These are phyloP conservation scores for Emergomyces orientalis DNA, from an alignment of 2,329 filamentous ascomycete genomes.

Conservation along the genomic window DNA sequence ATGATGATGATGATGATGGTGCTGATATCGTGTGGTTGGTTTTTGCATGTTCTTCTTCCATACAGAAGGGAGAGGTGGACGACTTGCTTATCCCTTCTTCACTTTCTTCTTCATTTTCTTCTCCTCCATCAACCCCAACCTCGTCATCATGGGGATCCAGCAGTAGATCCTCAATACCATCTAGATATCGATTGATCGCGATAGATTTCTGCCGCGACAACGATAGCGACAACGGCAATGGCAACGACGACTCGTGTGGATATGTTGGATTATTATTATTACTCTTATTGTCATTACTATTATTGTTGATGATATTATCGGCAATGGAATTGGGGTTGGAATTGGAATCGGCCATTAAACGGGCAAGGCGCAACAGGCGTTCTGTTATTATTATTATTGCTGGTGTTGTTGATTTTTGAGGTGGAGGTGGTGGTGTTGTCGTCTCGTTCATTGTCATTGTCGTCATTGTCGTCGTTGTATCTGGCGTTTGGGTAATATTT, in stretches of 20 bases:
- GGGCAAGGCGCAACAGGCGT: slow-evolving; percentile 27
- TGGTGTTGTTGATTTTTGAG: slow-evolving; percentile 12
- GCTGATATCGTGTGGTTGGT: not conserved
- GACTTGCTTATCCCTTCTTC: not conserved
- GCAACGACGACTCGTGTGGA: not conserved
- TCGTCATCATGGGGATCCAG: slow-evolving; percentile 18
- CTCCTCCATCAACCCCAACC: not conserved
- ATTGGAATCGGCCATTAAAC: slow-evolving; percentile 20
- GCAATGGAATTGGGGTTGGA: not conserved
- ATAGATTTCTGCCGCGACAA: slow-evolving; percentile 2
- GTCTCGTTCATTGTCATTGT: slow-evolving; percentile 14
- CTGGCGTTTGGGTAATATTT: slow-evolving; percentile 14
- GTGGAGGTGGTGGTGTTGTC: not conserved
- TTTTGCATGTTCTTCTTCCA: not conserved
- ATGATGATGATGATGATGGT: not conserved
- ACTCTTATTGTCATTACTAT: not conserved
- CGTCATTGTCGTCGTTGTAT: slow-evolving; percentile 17
- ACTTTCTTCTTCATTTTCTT: not conserved
- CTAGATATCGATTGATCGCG: slow-evolving; percentile 18
- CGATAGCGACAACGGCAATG: not conserved
- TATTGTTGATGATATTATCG: not conserved
- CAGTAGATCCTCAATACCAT: slow-evolving; percentile 28
- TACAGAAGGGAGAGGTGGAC: not conserved
- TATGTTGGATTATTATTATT: not conserved
- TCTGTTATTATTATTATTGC: slow-evolving; percentile 20